These are phyloP conservation scores for Astrocystis sublimbata DNA, from an alignment of 495 filamentous ascomycete genomes.

Conservation along the genomic window DNA sequence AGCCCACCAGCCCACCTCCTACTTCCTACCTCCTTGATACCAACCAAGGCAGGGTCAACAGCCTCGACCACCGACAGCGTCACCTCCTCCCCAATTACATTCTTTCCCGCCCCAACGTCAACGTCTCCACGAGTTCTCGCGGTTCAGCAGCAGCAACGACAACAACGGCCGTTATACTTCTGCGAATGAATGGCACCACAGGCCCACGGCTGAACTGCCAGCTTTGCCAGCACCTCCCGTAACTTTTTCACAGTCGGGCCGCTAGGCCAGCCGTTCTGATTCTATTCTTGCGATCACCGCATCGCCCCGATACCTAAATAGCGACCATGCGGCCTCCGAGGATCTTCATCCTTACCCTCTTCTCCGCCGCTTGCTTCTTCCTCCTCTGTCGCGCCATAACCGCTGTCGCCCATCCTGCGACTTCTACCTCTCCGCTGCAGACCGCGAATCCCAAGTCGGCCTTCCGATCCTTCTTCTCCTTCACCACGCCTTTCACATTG, in stretches of 20 bases:
- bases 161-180: background rate
- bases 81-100: constrained; percentile 7
- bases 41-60: no score
- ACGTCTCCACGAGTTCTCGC: background rate
- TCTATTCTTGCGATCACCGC: background rate
- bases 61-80: background rate
- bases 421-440: constrained; percentile 25
- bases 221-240: constrained; percentile 24
- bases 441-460: constrained; percentile 33
- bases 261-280: background rate
- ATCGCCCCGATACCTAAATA: background rate
- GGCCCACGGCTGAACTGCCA: constrained; percentile 31
- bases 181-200: constrained; percentile 29
- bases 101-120: background rate
- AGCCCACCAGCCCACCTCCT: background rate
- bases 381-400: constrained; percentile 47
- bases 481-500: constrained; percentile 62
- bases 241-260: background rate
- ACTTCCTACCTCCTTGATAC: no score
- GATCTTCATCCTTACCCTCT: constrained; percentile 47
- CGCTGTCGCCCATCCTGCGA: constrained; percentile 30
- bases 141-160: background rate
- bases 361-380: constrained; percentile 49
- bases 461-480: constrained; percentile 48
- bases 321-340: constrained; percentile 49